phyloP scores from a whole-genome alignment of 257 asterid species.

The Buddleja alternifolia region DNA sequence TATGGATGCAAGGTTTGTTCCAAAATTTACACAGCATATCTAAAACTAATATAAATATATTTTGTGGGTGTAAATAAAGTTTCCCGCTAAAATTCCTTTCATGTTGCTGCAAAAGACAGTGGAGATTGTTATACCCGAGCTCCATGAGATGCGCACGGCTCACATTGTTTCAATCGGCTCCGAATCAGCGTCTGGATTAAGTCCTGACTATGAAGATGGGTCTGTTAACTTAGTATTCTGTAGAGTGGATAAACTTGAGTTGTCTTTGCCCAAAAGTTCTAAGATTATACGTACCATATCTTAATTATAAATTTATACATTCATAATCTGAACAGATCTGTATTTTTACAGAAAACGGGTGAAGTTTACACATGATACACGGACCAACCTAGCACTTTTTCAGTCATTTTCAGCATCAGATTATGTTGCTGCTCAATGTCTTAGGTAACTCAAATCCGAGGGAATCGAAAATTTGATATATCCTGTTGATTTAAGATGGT shows the following conservation, averaged over 20 bases:
- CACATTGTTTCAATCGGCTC: conserved; percentile 91
- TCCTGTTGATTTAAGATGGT: background rate
- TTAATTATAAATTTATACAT: background rate
- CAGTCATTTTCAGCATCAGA: conserved; percentile 88
- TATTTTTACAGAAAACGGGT: conserved; percentile 54
- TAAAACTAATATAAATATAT: conserved; percentile 13
- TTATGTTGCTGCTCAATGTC: conserved; percentile 95
- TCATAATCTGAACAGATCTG: conserved; percentile 27
- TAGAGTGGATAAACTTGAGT: conserved; percentile 16
- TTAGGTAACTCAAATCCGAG: conserved; percentile 51
- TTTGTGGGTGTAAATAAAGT: conserved; percentile 15
- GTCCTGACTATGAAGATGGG: conserved; percentile 88
- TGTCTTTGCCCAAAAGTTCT: background rate
- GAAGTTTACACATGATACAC: conserved; percentile 68
- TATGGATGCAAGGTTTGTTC: conserved; percentile 78
- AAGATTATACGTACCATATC: conserved; percentile 3
- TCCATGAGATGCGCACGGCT: conserved; percentile 89
- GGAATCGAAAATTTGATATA: conserved; percentile 7
- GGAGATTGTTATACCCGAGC: conserved; percentile 93
- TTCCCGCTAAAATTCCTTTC: conserved; percentile 31
- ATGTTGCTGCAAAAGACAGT: conserved; percentile 58
- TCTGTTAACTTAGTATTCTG: conserved; percentile 39
- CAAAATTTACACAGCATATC: conserved; percentile 25
- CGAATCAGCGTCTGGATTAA: conserved; percentile 67
- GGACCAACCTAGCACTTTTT: conserved; percentile 86